Conservation (phyloP, 768 basidiomycete species). For the Mycena sanguinolenta region DNA sequence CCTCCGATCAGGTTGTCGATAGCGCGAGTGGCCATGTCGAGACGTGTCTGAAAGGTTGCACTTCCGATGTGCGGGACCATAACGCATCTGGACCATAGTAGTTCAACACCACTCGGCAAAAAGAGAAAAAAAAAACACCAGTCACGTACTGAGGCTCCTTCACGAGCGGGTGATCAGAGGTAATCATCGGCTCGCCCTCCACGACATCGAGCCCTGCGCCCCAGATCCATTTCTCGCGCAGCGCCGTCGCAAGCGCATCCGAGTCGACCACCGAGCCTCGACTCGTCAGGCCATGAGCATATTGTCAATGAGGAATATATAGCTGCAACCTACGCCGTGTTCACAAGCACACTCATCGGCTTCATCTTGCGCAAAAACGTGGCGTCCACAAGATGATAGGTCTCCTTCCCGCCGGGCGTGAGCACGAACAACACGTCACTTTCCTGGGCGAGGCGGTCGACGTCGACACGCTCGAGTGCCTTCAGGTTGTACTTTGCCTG, state of each 20-base stretch:
- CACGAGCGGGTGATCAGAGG: conserved; percentile 82
- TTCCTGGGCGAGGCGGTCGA: conserved; percentile 78
- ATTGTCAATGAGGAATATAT: too few species aligned
- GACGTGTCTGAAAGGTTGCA: conserved; percentile 87
- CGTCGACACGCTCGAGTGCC: conserved; percentile 69
- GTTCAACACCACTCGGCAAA: conserved; percentile 4
- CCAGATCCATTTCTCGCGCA: conserved; percentile 85
- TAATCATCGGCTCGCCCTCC: conserved; percentile 88
- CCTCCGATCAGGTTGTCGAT: conserved; percentile 77
- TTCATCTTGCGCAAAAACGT: conserved; percentile 88
- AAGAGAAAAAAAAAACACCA: background rate
- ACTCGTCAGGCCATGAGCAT: too few species aligned
- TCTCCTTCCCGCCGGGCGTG: conserved; percentile 79
- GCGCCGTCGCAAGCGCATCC: conserved; percentile 85
- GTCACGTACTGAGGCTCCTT: conserved; percentile 73
- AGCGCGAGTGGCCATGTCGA: conserved; percentile 85
- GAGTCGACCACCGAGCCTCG: conserved; percentile 93
- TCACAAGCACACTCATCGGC: conserved; percentile 84
- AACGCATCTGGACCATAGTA: conserved; percentile 65
- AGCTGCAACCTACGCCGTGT: conserved; percentile 65
- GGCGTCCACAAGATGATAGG: conserved; percentile 80
- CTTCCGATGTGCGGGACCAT: conserved; percentile 94
- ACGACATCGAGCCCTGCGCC: conserved; percentile 96
- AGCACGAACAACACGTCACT: conserved; percentile 91
- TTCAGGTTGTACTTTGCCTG: conserved; percentile 47